Evolutionary conservation across 1,284 basidiomycete genomes (phyloP), one percentile per base, ranked within the genome.

Genomic region (Microbotryum lychnidis-dioicae): DNA sequence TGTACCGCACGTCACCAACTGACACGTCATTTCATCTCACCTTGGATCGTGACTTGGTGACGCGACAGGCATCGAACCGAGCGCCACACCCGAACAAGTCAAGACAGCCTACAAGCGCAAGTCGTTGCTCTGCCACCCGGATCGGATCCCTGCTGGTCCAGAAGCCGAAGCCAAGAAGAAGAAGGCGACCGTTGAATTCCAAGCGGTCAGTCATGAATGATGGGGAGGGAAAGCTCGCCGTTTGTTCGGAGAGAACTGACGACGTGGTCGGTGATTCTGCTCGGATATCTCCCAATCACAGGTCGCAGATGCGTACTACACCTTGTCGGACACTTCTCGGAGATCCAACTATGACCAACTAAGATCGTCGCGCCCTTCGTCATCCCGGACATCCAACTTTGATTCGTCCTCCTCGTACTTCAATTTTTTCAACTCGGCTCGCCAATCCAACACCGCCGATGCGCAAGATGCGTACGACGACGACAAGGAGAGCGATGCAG

Each of bases 231-330:
- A 31, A 14, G 37, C 16, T 42, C 37, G 37, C 16, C 37, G 16
- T 31, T 14, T 42, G 12, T 16, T 42, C 37, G 4, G 37, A 42
- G 29, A 42, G 37, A 42, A 12, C 10, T 16, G 14, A 42, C 37
- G 37, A 42, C 5, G 37, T 42, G 37, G 37, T 31, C 31, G 9
- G 8, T 31, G 3, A 18, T 18, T 16, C 37, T 42, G 12, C 37
- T 42, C 85, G 16, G 86, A 12, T 12, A 42, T 42, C 37, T 16
- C 16, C 9, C 7, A 18, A 12, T 16, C 37, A 42, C 37, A 42
- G 37, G 37, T 97, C 63, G 91, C 93, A 55, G 92, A 97, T 77
- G 93, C 93, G 12, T 97, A 97, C 78, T 97, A 92, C 75, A 89
- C 96, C 9, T 83, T 97, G 29, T 93, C 89, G 1, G 90, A 97